Evolutionary conservation across 345 rosid species (phyloP).

Genomic region (Ailanthus altissimus): DNA sequence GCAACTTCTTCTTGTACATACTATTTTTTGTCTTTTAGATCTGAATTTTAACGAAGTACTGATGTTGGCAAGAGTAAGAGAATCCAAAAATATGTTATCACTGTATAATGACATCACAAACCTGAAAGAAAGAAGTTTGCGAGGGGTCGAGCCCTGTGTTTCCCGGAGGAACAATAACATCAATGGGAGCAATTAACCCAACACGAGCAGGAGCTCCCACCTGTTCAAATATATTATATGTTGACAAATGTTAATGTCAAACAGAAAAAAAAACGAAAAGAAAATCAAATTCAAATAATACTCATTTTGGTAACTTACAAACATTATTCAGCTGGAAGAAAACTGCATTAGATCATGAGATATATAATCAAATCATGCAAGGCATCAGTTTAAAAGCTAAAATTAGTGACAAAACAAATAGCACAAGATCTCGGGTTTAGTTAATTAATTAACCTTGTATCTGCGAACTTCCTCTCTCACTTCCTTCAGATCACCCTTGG

Average conservation of each 20-base stretch:
- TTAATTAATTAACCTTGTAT: conserved; percentile 75
- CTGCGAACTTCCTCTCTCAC: conserved; percentile 89
- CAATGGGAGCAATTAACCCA: conserved; percentile 86
- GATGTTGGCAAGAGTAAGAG: no score
- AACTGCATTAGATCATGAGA: not conserved
- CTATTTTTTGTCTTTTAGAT: no score
- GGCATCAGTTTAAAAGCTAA: no score
- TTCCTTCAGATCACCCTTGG: conserved; percentile 97
- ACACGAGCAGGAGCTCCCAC: conserved; percentile 99
- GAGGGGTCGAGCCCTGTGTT: conserved; percentile 97
- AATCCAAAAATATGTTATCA: no score
- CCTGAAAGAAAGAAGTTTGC: conserved; percentile 98
- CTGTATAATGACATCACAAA: no score
- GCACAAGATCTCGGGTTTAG: no score
- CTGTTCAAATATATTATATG: conserved; percentile 32
- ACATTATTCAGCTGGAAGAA: not conserved
- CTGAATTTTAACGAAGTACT: no score
- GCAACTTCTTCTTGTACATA: no score
- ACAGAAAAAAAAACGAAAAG: not conserved
- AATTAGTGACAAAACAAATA: no score
- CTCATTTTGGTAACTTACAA: not conserved
- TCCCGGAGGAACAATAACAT: conserved; percentile 93
- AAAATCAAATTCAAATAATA: no score
- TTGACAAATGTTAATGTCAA: not conserved
- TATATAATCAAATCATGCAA: conserved; percentile 3